Percentiles rank a stretch among this genome's conserved stretches.
Conservation (phyloP, 2,329 filamentous ascomycete genomes). For the Davidsoniella eucalypti region DNA sequence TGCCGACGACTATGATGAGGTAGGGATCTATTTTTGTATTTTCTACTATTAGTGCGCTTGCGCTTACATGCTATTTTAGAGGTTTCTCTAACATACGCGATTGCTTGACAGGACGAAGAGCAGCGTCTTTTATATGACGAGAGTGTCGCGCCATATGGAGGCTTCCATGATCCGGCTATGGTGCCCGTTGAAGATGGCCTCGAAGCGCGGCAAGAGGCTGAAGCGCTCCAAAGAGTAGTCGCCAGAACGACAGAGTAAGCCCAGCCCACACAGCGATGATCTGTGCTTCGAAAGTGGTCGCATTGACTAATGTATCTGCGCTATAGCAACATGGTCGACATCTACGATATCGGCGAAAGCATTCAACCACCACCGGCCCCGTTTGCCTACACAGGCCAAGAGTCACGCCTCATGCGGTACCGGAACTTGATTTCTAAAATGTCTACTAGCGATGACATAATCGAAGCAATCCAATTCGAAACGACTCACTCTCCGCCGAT, state of each 20-base stretch:
- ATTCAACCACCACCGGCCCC: constrained; percentile 22
- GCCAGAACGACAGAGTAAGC: constrained; percentile 47
- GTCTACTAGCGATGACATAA: constrained; percentile 26
- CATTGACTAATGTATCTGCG: constrained; percentile 11
- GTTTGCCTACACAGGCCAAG: constrained; percentile 36
- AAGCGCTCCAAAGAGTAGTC: constrained; percentile 47
- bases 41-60: neutral
- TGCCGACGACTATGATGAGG: constrained; percentile 8
- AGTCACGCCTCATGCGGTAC: constrained; percentile 39
- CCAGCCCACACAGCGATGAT: neutral
- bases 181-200: constrained; percentile 41
- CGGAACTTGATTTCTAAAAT: constrained; percentile 46
- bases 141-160: constrained; percentile 43
- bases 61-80: no score
- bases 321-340: constrained; percentile 47
- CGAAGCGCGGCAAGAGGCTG: constrained; percentile 46
- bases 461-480: constrained; percentile 33
- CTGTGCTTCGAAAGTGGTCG: constrained; percentile 2
- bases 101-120: constrained; percentile 33
- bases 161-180: constrained; percentile 40
- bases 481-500: constrained; percentile 14
- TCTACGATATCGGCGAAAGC: constrained; percentile 42
- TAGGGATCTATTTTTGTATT: neutral
- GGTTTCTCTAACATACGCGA: neutral
- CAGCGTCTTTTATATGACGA: constrained; percentile 43